These are phyloP conservation scores for Fusarium begoniae DNA, from an alignment of 2,329 filamentous ascomycete genomes.

Conservation along the genomic window DNA sequence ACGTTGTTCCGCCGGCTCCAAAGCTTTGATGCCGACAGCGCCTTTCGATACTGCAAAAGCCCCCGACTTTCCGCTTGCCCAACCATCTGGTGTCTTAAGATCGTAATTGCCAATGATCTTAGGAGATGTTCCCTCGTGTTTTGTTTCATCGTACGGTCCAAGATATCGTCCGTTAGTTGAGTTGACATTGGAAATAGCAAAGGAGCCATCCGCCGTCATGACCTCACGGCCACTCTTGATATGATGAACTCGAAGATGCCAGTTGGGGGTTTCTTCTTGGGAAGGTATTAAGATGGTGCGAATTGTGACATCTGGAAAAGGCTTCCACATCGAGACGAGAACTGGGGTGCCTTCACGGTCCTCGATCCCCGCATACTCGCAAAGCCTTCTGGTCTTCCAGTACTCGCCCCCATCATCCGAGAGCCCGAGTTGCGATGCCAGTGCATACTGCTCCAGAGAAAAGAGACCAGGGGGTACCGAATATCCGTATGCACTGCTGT, in stretches of 20 bases:
- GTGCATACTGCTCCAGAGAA: slow-evolving; percentile 78
- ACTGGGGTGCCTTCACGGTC: slow-evolving; percentile 64
- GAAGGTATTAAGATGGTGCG: slow-evolving; percentile 73
- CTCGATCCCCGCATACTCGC: slow-evolving; percentile 71
- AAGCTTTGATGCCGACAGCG: slow-evolving; percentile 65
- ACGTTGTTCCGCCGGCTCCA: slow-evolving; percentile 60
- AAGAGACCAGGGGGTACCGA: slow-evolving; percentile 80
- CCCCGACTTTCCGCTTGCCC: slow-evolving; percentile 59
- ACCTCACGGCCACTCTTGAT: slow-evolving; percentile 69
- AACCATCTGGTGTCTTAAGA: slow-evolving; percentile 62
- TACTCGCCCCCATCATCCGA: slow-evolving; percentile 81
- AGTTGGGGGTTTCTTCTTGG: slow-evolving; percentile 65
- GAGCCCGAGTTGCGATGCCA: slow-evolving; percentile 78
- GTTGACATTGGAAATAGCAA: slow-evolving; percentile 71
- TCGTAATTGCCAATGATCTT: slow-evolving; percentile 70
- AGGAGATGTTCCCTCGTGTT: slow-evolving; percentile 61
- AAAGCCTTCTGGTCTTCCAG: slow-evolving; percentile 79
- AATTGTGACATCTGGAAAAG: slow-evolving; percentile 74
- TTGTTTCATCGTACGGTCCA: slow-evolving; percentile 57
- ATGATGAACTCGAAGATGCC: slow-evolving; percentile 74
- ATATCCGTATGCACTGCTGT: slow-evolving; percentile 79
- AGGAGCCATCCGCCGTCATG: slow-evolving; percentile 78
- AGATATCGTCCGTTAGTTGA: slow-evolving; percentile 59
- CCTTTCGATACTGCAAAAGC: slow-evolving; percentile 67
- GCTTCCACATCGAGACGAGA: slow-evolving; percentile 75